A percentile compares a stretch with the other conserved stretches of the same genome.
phyloP scores from a whole-genome alignment of 257 asterid species.

The Solanum ossicruentum region DNA sequence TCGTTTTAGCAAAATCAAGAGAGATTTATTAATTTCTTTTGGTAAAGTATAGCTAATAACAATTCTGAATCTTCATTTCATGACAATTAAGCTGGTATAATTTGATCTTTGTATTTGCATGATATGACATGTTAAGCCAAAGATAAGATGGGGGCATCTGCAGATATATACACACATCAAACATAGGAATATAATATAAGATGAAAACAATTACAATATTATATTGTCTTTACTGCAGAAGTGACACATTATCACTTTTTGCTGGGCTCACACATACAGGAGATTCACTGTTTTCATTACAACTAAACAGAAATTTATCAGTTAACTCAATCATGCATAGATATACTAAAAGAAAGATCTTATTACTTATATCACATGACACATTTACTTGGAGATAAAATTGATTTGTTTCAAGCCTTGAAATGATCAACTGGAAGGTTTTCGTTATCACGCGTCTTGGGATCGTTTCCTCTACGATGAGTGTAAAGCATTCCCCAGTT shows the following conservation, averaged over 20 bases:
- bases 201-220: background rate
- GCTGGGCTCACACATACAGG: background rate
- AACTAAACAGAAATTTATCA: background rate
- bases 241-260: background rate
- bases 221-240: background rate
- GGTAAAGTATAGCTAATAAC: too few relatives aligned
- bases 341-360: background rate
- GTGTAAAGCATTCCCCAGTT: slow-evolving; percentile 58
- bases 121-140: background rate
- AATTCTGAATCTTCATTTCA: too few relatives aligned
- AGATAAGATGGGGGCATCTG: background rate
- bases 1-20: background rate
- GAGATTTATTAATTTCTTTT: too few relatives aligned
- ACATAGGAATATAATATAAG: too few relatives aligned
- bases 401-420: slow-evolving; percentile 11
- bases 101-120: too few relatives aligned
- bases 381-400: background rate
- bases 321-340: background rate
- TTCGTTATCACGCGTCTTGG: slow-evolving; percentile 42
- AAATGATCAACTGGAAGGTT: slow-evolving; percentile 55
- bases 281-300: background rate
- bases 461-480: slow-evolving; percentile 35
- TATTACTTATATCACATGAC: background rate
- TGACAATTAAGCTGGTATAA: too few relatives aligned
- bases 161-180: background rate